Conservation (phyloP, 2,329 filamentous ascomycete genomes). For the Aspergillus novofumigatus region DNA sequence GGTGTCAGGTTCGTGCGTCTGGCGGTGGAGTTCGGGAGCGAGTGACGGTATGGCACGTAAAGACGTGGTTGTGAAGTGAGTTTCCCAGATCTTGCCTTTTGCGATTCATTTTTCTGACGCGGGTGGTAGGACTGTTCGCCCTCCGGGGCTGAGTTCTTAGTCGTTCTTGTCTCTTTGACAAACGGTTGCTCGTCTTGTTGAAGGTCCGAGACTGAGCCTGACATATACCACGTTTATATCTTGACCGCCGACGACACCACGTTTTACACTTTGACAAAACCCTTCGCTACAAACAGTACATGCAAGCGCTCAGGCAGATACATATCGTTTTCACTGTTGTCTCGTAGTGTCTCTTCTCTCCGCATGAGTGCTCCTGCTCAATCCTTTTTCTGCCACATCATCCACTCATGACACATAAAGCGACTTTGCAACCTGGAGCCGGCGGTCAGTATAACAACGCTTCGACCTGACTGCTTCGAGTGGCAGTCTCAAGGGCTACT, state of each 20-base stretch:
- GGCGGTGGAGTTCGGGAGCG: slow-evolving; percentile 2
- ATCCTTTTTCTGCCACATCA: background rate
- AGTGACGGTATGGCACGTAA: slow-evolving; percentile 1
- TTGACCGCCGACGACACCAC: background rate
- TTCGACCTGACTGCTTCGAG: background rate
- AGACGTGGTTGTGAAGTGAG: background rate
- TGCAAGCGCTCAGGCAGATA: background rate
- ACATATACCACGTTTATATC: background rate
- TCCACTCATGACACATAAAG: no score
- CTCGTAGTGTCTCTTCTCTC: background rate
- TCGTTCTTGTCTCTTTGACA: background rate
- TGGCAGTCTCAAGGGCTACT: background rate
- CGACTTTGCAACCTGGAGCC: background rate
- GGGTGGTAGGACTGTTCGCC: background rate
- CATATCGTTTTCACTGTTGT: background rate
- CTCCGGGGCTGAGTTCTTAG: background rate
- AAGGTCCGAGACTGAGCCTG: background rate
- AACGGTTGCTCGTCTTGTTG: background rate
- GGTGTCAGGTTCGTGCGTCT: background rate
- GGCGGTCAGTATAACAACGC: background rate
- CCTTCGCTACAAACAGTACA: background rate
- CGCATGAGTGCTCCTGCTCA: background rate
- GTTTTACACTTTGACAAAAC: background rate
- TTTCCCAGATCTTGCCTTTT: background rate
- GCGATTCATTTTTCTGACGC: background rate